phyloP scores from a whole-genome alignment of 2,329 filamentous ascomycete genomes.

The Nothomitra cinnamomea region DNA sequence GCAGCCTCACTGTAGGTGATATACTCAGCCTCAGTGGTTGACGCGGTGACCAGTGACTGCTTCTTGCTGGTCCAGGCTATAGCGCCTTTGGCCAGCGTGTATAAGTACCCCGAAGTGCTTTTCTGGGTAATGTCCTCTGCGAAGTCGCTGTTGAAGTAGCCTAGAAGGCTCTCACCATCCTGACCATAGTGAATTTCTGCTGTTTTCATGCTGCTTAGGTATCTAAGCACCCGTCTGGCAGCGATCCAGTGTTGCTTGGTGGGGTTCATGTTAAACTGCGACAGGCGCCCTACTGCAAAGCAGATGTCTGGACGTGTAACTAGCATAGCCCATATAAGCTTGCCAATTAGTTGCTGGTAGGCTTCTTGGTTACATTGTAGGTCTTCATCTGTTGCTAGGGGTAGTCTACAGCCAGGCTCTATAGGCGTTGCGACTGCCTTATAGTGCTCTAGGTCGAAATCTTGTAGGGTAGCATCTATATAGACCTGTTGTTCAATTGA shows the following conservation, averaged over 20 bases:
- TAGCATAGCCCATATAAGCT: too few relatives aligned
- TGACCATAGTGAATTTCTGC: neutral
- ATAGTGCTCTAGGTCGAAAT: too few relatives aligned
- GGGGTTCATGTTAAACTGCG: neutral
- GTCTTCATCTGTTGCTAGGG: too few relatives aligned
- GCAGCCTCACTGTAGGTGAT: neutral
- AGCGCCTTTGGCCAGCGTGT: slow-evolving; percentile 2
- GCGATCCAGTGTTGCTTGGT: neutral
- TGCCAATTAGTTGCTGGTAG: too few relatives aligned
- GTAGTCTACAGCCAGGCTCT: too few relatives aligned
- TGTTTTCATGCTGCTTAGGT: neutral
- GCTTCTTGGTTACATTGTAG: too few relatives aligned
- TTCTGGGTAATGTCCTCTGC: neutral
- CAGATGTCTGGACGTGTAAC: too few relatives aligned
- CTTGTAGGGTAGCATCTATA: neutral
- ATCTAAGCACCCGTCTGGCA: neutral
- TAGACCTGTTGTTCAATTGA: neutral
- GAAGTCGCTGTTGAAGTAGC: slow-evolving; percentile 1
- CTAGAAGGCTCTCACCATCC: neutral
- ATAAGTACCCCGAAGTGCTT: slow-evolving; percentile 7
- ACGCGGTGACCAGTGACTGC: neutral
- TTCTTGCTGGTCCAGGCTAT: slow-evolving; percentile 8
- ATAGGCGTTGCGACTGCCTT: too few relatives aligned
- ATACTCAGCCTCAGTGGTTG: too few relatives aligned
- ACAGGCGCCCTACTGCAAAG: too few relatives aligned